Conservation (phyloP, 495 filamentous ascomycete genomes). For the Xylaria acuta region DNA sequence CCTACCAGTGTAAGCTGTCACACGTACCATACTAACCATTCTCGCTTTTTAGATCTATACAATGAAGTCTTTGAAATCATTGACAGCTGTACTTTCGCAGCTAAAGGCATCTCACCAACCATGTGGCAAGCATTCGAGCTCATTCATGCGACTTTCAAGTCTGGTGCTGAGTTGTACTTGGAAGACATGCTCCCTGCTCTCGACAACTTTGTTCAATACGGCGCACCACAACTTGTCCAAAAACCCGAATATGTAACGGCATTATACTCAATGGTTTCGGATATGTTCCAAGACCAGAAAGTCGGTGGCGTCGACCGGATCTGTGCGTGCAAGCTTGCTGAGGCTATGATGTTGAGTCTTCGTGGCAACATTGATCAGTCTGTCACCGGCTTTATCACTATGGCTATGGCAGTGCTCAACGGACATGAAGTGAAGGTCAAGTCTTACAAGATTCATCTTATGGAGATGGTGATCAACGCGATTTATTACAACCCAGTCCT, state of each 20-base stretch:
- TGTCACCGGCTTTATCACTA: constrained; percentile 82
- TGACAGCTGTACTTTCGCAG: constrained; percentile 98
- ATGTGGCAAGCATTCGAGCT: constrained; percentile 99
- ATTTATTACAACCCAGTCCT: constrained; percentile 94
- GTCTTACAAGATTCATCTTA: constrained; percentile 90
- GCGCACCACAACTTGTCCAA: constrained; percentile 75
- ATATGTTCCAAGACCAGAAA: constrained; percentile 76
- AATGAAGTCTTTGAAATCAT: constrained; percentile 99
- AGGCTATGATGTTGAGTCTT: constrained; percentile 94
- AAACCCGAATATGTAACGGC: constrained; percentile 87
- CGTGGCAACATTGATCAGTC: constrained; percentile 88
- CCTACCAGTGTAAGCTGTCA: background rate
- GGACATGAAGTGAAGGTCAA: constrained; percentile 77
- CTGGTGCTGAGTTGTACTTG: constrained; percentile 94
- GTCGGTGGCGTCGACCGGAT: constrained; percentile 95
- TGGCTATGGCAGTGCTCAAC: constrained; percentile 83
- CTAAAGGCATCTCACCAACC: constrained; percentile 89
- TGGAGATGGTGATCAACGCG: constrained; percentile 99
- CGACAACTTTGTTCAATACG: constrained; percentile 96
- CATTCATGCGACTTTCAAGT: constrained; percentile 96
- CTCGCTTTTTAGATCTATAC: constrained; percentile 70
- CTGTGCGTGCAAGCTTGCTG: constrained; percentile 98
- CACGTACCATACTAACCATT: background rate
- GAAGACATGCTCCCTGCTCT: constrained; percentile 98
- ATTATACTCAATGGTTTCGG: constrained; percentile 80